A percentile compares a stretch with the other conserved stretches of the same genome.
These are phyloP conservation scores for Calonectria hongkongensis DNA, from an alignment of 2,329 filamentous ascomycete genomes.

Conservation along the genomic window DNA sequence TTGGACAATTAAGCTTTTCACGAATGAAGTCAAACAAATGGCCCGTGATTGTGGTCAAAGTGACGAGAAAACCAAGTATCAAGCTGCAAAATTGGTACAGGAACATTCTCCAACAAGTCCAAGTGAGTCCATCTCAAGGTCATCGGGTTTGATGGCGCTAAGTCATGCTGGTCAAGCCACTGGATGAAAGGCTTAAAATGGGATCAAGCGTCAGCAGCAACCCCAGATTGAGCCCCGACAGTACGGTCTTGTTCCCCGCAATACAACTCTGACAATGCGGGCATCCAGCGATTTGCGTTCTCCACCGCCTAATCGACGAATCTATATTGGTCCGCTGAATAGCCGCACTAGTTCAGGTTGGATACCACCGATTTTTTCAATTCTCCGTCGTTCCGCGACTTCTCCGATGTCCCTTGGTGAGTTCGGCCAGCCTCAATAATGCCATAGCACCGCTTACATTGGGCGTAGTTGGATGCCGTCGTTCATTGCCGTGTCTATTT, in stretches of 20 bases:
- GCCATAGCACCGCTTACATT: not conserved
- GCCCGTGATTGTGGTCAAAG: not conserved
- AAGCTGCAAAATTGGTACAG: not conserved
- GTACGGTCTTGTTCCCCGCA: conserved; percentile 2
- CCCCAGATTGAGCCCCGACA: conserved; percentile 4
- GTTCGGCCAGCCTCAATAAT: not conserved
- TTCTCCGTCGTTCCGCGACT: conserved; percentile 19
- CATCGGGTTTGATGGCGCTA: not conserved
- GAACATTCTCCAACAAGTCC: not conserved
- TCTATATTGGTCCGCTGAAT: not conserved
- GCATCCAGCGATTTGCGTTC: not conserved
- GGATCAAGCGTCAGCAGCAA: not conserved
- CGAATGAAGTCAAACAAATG: too few relatives aligned
- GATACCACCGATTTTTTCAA: not conserved
- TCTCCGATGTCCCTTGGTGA: not conserved
- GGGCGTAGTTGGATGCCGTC: not conserved
- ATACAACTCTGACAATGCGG: conserved; percentile 3
- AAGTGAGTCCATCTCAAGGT: not conserved
- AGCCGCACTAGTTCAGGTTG: not conserved
- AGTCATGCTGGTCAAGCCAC: not conserved
- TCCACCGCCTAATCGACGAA: not conserved
- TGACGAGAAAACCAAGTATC: not conserved
- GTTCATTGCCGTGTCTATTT: conserved; percentile 29
- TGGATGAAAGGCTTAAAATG: not conserved
- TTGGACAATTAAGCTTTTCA: not conserved